A percentile compares a stretch with the other conserved stretches of the same genome.
Evolutionary conservation across 208 protist species (phyloP).

Genomic region (Leishmania braziliensis): DNA sequence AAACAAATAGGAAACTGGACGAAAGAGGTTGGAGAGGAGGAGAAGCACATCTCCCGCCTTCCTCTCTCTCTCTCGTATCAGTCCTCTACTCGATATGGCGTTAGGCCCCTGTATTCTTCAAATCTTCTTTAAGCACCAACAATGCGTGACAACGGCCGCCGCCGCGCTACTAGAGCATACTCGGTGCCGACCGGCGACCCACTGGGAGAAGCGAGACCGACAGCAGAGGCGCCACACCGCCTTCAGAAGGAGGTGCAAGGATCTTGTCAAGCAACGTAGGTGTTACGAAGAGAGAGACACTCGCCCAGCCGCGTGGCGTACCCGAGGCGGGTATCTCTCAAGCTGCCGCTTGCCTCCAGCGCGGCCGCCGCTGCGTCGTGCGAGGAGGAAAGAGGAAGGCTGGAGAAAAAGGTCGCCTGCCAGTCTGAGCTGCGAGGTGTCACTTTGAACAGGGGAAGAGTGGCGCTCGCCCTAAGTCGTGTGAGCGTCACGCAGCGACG

Average conservation of each 20-base stretch:
- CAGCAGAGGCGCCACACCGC: neutral
- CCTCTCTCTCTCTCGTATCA: too few relatives aligned
- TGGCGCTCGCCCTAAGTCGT: neutral
- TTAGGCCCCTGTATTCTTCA: neutral
- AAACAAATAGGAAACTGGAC: neutral
- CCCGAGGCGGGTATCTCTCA: neutral
- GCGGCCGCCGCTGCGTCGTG: neutral
- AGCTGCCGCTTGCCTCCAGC: neutral
- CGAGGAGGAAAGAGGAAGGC: neutral
- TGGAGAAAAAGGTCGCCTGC: neutral
- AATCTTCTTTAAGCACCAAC: neutral
- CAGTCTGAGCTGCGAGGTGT: neutral
- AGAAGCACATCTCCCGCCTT: neutral
- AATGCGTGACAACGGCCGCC: neutral
- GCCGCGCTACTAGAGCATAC: neutral
- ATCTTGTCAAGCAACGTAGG: neutral
- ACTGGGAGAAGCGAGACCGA: neutral
- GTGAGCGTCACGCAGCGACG: slow-evolving; percentile 5
- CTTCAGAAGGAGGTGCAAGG: neutral
- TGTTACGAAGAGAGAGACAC: neutral
- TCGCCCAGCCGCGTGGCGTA: neutral
- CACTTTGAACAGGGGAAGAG: neutral
- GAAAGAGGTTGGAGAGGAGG: neutral
- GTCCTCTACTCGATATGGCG: neutral
- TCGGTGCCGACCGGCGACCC: neutral